These are phyloP conservation scores for Candida albicans DNA, from an alignment of 1,139 yeast species.

Conservation along the genomic window DNA sequence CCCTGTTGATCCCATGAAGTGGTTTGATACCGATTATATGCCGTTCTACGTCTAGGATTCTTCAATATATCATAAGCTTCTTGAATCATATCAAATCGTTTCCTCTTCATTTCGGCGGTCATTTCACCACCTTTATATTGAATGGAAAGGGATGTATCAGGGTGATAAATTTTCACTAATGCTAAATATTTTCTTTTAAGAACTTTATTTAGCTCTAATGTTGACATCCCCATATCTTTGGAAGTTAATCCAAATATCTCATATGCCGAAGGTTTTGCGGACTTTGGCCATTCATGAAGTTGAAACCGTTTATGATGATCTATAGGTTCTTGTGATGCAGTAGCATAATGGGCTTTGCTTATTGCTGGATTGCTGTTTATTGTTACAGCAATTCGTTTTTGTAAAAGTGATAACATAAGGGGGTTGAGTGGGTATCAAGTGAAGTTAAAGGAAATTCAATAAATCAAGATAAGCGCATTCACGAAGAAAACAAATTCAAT, in stretches of 20 bases:
- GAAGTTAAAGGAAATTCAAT: too few species aligned
- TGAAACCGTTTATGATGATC: conserved; percentile 18
- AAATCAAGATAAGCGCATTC: too few species aligned
- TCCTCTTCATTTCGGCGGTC: conserved; percentile 45
- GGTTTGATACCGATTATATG: conserved; percentile 29
- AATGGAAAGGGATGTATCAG: conserved; percentile 55
- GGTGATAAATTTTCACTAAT: conserved; percentile 82
- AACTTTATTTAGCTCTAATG: conserved; percentile 37
- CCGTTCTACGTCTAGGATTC: conserved; percentile 48
- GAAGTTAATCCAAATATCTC: conserved; percentile 57
- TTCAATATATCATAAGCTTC: conserved; percentile 73
- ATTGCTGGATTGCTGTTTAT: too few species aligned
- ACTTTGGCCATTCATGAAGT: conserved; percentile 54
- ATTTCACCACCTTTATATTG: conserved; percentile 26
- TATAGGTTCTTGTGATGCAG: conserved; percentile 5
- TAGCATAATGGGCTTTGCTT: neutral
- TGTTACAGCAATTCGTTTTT: too few species aligned
- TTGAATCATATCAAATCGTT: conserved; percentile 67
- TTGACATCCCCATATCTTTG: conserved; percentile 13
- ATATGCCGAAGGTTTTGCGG: conserved; percentile 67
- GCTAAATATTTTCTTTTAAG: conserved; percentile 59
- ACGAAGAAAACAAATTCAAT: too few species aligned
- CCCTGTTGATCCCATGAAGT: conserved; percentile 29
- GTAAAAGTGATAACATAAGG: too few species aligned
- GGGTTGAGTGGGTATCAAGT: too few species aligned